Base-by-base conservation (phyloP, 2,329 filamentous ascomycete genomes). In the Monosporascus sp. region DNA sequence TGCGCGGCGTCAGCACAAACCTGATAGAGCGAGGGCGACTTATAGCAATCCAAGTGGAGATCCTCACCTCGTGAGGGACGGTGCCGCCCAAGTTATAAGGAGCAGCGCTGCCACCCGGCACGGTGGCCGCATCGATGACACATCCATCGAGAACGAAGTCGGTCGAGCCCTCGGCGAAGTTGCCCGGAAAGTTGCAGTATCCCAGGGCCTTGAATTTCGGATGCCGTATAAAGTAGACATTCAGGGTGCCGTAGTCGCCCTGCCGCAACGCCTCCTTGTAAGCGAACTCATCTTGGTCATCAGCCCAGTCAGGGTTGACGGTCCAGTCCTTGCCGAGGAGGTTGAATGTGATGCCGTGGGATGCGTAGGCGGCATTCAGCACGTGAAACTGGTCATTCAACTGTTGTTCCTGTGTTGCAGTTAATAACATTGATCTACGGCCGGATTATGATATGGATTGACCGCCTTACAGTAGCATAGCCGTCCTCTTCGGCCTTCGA, bases 231-330 rank as follows among this genome's bases (percentile, higher is more conserved):
- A 76, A 74, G 70, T 78, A 78, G 45, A 78, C 44, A 68, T 78
- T 79, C 49, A 79, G 70, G 55, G 71, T 64, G 11, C 61, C 52
- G 64, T 77, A 78, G 53, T 68, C 66, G 44, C 76, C 76, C 63
- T 73, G 68, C 53, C 73, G 74, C 11, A 79, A 73, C 31, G 68
- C 61, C 42, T 54, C 60, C 70, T 77, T 78, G 74, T 78, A 78
- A 2, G 58, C 65, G 48, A 67, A 50, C 54, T 76, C 71, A 17
- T 60, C 55, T 1, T 65, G 63, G 27, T 74, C 75, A 15, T 54
- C 57, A 34, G 74, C 73, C 73, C 76, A 81, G 60, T 65, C 65
- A 18, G 64, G 36, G 68, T 81, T 79, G 60, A 78, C 64, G 36
- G 77, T 77, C 56, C 68, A 73, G 51, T 72, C 71, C 22, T 65